phyloP scores from a whole-genome alignment of 2,329 filamentous ascomycete genomes.

The Juglanconis sp. region DNA sequence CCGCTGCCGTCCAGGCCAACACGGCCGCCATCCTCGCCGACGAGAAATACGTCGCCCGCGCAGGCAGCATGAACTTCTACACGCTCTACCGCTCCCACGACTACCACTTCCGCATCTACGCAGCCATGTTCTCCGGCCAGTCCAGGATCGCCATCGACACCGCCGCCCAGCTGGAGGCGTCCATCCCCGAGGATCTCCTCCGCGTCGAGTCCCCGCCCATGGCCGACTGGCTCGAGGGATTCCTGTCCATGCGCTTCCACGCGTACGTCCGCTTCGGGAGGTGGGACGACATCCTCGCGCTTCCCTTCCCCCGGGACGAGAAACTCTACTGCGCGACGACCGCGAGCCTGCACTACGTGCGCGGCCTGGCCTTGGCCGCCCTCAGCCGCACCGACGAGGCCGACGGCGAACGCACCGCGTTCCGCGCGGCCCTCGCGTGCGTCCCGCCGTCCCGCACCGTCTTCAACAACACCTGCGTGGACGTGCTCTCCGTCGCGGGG shows the following conservation, averaged over 20 bases:
- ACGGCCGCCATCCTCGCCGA: slow-evolving; percentile 64
- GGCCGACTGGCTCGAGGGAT: slow-evolving; percentile 76
- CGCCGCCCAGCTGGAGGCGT: slow-evolving; percentile 54
- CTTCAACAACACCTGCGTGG: slow-evolving; percentile 64
- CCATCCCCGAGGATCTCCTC: slow-evolving; percentile 61
- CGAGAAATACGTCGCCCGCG: slow-evolving; percentile 57
- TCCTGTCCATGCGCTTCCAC: slow-evolving; percentile 65
- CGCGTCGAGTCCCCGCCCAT: slow-evolving; percentile 66
- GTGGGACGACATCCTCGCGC: slow-evolving; percentile 63
- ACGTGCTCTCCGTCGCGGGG: slow-evolving; percentile 61
- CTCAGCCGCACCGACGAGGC: slow-evolving; percentile 54
- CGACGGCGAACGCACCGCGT: slow-evolving; percentile 45
- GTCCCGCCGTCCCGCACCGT: slow-evolving; percentile 61
- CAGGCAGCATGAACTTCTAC: slow-evolving; percentile 69
- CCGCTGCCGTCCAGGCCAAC: slow-evolving; percentile 64
- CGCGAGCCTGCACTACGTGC: slow-evolving; percentile 66
- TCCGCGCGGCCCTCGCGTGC: slow-evolving; percentile 44
- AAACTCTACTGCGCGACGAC: slow-evolving; percentile 67
- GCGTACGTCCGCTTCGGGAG: slow-evolving; percentile 69
- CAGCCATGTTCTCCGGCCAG: slow-evolving; percentile 73
- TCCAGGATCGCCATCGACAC: slow-evolving; percentile 61
- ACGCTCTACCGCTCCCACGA: slow-evolving; percentile 73
- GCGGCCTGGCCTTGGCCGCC: slow-evolving; percentile 64
- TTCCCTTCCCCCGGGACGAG: slow-evolving; percentile 55
- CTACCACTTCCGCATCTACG: slow-evolving; percentile 73